Conservation (phyloP, 2,329 filamentous ascomycete species). For the Venturia asperata region DNA sequence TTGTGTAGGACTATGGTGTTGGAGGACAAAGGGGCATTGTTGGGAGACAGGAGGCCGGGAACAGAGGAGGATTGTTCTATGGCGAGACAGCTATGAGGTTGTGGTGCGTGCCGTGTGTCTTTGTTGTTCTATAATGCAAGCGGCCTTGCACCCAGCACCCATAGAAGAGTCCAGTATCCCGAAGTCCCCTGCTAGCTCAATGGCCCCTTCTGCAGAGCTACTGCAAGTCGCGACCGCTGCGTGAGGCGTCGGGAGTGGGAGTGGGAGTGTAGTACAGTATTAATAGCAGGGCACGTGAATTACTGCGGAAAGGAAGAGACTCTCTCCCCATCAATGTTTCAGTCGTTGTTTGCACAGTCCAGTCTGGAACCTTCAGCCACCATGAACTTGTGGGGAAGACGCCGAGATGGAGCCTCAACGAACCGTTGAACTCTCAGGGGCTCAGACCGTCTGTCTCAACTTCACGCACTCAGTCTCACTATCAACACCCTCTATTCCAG, state of each 20-base stretch:
- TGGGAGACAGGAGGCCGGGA: not conserved
- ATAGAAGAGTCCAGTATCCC: no score
- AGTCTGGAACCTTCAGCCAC: not conserved
- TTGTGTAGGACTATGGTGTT: conserved; percentile 3
- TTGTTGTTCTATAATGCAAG: not conserved
- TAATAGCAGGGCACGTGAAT: no score
- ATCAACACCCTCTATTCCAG: no score
- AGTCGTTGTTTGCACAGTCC: not conserved
- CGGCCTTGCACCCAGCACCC: no score
- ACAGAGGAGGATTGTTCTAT: not conserved
- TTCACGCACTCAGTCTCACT: no score
- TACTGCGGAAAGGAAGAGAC: no score
- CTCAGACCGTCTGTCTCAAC: not conserved
- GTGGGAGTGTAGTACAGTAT: not conserved
- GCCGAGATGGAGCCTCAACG: not conserved
- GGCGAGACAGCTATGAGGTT: not conserved
- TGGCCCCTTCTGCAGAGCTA: not conserved
- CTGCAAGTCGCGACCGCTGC: not conserved
- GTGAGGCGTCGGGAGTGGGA: not conserved
- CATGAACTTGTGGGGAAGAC: not conserved
- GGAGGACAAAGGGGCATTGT: not conserved
- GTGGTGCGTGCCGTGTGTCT: not conserved
- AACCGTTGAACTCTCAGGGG: not conserved
- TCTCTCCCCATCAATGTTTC: no score
- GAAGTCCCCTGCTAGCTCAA: not conserved